A percentile compares a stretch with the other conserved stretches of the same genome.
phyloP scores from a whole-genome alignment of 805 yeast genomes.

The Yarrowia sp. region DNA sequence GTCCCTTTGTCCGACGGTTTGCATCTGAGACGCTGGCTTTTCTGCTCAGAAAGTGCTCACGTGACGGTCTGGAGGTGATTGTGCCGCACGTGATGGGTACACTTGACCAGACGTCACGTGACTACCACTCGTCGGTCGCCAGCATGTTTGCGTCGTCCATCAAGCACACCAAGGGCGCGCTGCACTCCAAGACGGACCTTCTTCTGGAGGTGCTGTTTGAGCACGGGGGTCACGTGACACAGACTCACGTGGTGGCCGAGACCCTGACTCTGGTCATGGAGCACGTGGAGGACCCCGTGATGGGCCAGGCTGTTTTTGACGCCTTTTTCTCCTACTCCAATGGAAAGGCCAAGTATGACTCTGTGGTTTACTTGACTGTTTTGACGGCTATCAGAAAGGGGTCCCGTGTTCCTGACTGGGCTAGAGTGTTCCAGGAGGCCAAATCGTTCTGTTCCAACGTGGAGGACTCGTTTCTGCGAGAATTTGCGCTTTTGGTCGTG shows the following conservation, averaged over 20 bases:
- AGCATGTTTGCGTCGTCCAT: conserved; percentile 75
- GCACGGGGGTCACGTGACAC: background rate
- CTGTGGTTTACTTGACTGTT: conserved; percentile 34
- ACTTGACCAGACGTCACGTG: conserved; percentile 52
- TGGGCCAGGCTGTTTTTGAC: conserved; percentile 11
- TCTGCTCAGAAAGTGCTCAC: conserved; percentile 70
- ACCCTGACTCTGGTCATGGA: conserved; percentile 17
- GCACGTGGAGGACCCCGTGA: conserved; percentile 17
- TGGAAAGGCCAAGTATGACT: conserved; percentile 14
- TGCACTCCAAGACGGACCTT: conserved; percentile 72
- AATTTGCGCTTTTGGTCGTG: conserved; percentile 8
- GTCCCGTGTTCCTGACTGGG: conserved; percentile 51
- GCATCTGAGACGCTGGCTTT: conserved; percentile 92
- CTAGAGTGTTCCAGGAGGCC: background rate
- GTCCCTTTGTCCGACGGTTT: conserved; percentile 71
- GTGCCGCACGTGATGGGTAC: conserved; percentile 53
- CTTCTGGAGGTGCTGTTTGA: conserved; percentile 52
- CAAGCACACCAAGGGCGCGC: conserved; percentile 69
- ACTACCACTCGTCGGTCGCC: conserved; percentile 65
- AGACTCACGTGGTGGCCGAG: conserved; percentile 2
- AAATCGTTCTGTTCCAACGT: background rate
- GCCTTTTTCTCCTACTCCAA: conserved; percentile 38
- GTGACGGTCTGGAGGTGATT: conserved; percentile 56
- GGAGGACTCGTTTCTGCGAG: background rate
- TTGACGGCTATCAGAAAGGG: conserved; percentile 52